phyloP scores from a whole-genome alignment of 2,329 filamentous ascomycete genomes.

The Hypoxylon sp. region DNA sequence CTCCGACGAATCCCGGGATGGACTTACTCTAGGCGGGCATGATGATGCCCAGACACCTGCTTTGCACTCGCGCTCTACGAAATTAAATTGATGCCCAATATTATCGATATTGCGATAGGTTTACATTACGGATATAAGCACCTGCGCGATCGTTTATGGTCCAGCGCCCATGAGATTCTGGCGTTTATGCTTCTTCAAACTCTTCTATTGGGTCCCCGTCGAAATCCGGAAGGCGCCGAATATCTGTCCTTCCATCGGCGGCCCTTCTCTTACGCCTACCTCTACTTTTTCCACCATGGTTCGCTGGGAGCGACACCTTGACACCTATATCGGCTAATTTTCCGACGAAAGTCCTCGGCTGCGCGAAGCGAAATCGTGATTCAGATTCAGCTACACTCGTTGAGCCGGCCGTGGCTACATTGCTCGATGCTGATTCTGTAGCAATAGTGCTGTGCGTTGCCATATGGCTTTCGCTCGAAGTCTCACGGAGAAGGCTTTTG shows the following conservation, averaged over 20 bases:
- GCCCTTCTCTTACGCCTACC: slow-evolving; percentile 38
- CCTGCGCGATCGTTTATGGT: background rate
- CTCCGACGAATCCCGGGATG: slow-evolving; percentile 7
- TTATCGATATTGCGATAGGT: slow-evolving; percentile 2
- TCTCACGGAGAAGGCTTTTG: slow-evolving; percentile 3
- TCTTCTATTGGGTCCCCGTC: slow-evolving; percentile 52
- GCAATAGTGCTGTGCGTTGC: slow-evolving; percentile 40
- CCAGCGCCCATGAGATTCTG: slow-evolving; percentile 1
- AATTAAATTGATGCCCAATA: slow-evolving; percentile 23
- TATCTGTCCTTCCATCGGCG: slow-evolving; percentile 48
- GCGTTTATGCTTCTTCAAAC: slow-evolving; percentile 32
- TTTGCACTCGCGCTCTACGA: background rate
- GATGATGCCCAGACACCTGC: too few relatives aligned
- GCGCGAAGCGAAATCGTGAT: slow-evolving; percentile 39
- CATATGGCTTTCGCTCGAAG: slow-evolving; percentile 39
- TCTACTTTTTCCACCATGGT: slow-evolving; percentile 30
- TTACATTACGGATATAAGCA: background rate
- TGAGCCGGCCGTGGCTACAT: slow-evolving; percentile 42
- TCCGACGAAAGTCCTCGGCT: slow-evolving; percentile 49
- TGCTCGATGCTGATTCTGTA: slow-evolving; percentile 38
- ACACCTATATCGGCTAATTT: slow-evolving; percentile 39
- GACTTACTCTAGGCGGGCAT: background rate
- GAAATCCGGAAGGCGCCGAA: slow-evolving; percentile 50
- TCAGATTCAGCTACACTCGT: slow-evolving; percentile 15
- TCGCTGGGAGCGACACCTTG: background rate